Conservation (phyloP, 768 basidiomycete genomes). For the Mycena latifolia region DNA sequence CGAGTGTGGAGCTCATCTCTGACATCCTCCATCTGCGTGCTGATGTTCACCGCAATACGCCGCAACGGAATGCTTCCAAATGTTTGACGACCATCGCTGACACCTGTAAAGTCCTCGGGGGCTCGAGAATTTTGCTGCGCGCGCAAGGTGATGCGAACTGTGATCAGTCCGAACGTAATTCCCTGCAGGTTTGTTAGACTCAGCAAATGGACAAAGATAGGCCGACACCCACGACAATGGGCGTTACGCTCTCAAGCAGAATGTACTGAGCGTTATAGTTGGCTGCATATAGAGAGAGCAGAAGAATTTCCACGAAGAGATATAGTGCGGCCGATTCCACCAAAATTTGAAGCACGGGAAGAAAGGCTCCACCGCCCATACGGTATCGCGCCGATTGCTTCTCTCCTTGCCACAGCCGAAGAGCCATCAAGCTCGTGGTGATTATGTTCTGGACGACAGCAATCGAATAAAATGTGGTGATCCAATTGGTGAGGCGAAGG, state of each 20-base stretch:
- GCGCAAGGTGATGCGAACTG: constrained; percentile 26
- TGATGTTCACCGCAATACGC: background rate
- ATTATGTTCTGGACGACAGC: constrained; percentile 37
- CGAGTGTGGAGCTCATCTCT: no score
- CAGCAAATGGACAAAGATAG: background rate
- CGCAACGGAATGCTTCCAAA: constrained; percentile 25
- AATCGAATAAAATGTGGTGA: constrained; percentile 36
- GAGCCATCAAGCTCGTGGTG: constrained; percentile 39
- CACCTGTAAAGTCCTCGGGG: background rate
- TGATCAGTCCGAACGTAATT: constrained; percentile 31
- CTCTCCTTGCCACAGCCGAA: constrained; percentile 35
- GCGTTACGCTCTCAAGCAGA: constrained; percentile 33
- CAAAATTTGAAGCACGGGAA: constrained; percentile 33
- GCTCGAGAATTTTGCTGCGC: background rate
- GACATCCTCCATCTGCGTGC: no score
- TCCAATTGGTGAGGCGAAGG: constrained; percentile 33
- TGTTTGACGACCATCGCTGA: constrained; percentile 5
- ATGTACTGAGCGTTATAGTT: constrained; percentile 38
- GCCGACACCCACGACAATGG: constrained; percentile 33
- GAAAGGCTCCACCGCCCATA: constrained; percentile 17
- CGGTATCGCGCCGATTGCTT: constrained; percentile 25
- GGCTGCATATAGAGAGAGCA: constrained; percentile 34
- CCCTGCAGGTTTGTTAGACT: constrained; percentile 14
- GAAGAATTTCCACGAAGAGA: constrained; percentile 35
- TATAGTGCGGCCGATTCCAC: constrained; percentile 39